Evolutionary conservation across 2,329 filamentous ascomycete species (phyloP), one percentile per base, ranked within the genome.

Genomic region (Annulohypoxylon truncatum): DNA sequence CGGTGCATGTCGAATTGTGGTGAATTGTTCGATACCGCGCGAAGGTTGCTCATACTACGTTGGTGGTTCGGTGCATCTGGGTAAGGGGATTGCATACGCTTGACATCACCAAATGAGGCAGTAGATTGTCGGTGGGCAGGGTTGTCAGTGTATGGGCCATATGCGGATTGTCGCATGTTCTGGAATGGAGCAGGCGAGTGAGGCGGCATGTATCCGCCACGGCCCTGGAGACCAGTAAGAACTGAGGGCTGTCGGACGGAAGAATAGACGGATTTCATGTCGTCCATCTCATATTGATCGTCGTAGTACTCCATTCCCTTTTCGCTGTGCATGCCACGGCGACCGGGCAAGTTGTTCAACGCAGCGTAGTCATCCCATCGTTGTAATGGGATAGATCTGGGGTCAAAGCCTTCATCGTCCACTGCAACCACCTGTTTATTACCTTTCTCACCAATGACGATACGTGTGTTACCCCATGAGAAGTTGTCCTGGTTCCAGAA

Each of bases 401-500:
- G 95, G 74, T 99, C 93, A 76, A 97, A 99, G 8, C 86, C 88
- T 77, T 96, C 93, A 65, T 92, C 89, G 24, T 95, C 92, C 2
- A 94, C 89, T 0, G 94, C 94, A 56, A 99, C 86, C n/a, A 97
- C 84, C 76, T 97, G 89, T 82, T 97, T 97, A 77, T 87, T 88
- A 68, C 94, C 95, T 79, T 95, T 93, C 79, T 99, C 96, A 64
- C 94, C 95, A 71, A 98, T 92, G 72, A 99, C 96, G 70, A 99
- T 89, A 87, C 96, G 94, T 0, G 96, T 99, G 82, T 96, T 98
- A 85, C 96, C 96, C 96, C 96, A 99, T 1, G 90, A 90, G 85
- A 99, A 99, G 82, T 99, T 95, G 80, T 99, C 96, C 79, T 97
- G 94, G 81, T 97, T 97, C 96, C 96, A 99, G 90, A 99, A 99